Percentiles rank a stretch among this genome's conserved stretches.
Evolutionary conservation across 495 filamentous ascomycete species (phyloP).

Genomic region (Penicillium daleae): DNA sequence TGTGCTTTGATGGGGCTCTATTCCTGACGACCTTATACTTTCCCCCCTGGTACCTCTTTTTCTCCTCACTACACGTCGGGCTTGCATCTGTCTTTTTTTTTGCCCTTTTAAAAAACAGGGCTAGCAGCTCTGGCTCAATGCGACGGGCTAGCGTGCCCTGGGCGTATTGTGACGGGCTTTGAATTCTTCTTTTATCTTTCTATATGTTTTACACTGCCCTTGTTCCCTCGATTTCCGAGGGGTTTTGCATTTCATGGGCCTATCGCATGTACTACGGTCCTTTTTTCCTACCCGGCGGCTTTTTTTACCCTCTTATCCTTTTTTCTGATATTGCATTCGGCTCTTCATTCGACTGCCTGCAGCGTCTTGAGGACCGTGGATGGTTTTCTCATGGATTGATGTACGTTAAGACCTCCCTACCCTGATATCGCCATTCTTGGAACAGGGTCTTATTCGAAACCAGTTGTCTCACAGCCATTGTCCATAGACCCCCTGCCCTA

Average conservation of each 20-base stretch:
- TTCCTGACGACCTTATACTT: conserved; percentile 44
- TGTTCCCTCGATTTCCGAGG: conserved; percentile 26
- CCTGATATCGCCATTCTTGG: conserved; percentile 49
- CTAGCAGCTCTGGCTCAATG: conserved; percentile 38
- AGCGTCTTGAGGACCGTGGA: conserved; percentile 56
- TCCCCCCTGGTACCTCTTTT: conserved; percentile 26
- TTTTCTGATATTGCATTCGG: conserved; percentile 41
- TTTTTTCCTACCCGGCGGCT: conserved; percentile 36
- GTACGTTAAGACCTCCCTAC: conserved; percentile 75
- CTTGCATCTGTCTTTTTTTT: conserved; percentile 30
- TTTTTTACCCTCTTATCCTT: conserved; percentile 32
- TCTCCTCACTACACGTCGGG: conserved; percentile 28
- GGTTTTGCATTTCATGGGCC: conserved; percentile 42
- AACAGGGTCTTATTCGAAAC: conserved; percentile 57
- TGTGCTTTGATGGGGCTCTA: conserved; percentile 24
- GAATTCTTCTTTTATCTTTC: conserved; percentile 16
- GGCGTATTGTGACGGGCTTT: conserved; percentile 40
- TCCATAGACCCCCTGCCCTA: conserved; percentile 47
- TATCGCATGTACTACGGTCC: conserved; percentile 36
- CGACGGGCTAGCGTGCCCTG: conserved; percentile 38
- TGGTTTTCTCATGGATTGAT: conserved; percentile 71
- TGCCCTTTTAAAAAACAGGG: conserved; percentile 30
- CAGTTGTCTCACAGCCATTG: conserved; percentile 56
- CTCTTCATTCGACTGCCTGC: conserved; percentile 39
- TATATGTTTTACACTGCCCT: conserved; percentile 32